Evolutionary conservation across 1,284 basidiomycete species (phyloP).

Genomic region (Cryptococcus sp.): DNA sequence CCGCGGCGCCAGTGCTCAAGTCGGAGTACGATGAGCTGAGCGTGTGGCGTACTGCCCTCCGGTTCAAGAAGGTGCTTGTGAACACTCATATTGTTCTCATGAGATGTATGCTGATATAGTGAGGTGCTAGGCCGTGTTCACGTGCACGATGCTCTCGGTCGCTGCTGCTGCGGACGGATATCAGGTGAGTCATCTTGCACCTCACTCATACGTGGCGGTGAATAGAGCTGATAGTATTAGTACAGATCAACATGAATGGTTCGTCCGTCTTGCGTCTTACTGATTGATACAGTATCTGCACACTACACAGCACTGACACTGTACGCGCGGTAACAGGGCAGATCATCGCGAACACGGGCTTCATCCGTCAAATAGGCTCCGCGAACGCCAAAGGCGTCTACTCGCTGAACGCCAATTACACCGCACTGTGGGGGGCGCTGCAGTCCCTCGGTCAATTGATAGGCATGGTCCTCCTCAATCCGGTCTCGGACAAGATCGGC

Average conservation of each 20-base stretch:
- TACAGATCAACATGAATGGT: conserved; percentile 10
- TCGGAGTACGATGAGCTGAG: conserved; percentile 15
- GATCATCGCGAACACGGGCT: conserved; percentile 27
- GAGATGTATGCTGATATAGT: background rate
- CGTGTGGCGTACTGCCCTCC: conserved; percentile 3
- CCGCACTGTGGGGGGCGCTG: conserved; percentile 17
- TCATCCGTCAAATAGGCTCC: conserved; percentile 14
- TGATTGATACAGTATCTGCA: background rate
- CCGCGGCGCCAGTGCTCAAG: conserved; percentile 11
- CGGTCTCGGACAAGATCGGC: conserved; percentile 20
- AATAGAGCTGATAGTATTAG: too few relatives aligned
- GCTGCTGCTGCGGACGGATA: conserved; percentile 24
- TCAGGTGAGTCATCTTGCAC: conserved; percentile 3
- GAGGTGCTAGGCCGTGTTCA: conserved; percentile 10
- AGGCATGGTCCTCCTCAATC: conserved; percentile 20
- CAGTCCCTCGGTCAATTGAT: conserved; percentile 24
- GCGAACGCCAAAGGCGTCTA: conserved; percentile 7
- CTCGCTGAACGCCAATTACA: conserved; percentile 8
- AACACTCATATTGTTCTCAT: background rate
- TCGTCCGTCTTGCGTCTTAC: background rate
- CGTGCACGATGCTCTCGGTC: conserved; percentile 17
- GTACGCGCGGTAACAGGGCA: background rate
- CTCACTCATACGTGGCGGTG: background rate
- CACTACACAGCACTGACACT: background rate
- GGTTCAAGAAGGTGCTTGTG: conserved; percentile 15